Evolutionary conservation across 192 early-diverging fungal genomes (phyloP).

Genomic region (Linnemannia elongata): DNA sequence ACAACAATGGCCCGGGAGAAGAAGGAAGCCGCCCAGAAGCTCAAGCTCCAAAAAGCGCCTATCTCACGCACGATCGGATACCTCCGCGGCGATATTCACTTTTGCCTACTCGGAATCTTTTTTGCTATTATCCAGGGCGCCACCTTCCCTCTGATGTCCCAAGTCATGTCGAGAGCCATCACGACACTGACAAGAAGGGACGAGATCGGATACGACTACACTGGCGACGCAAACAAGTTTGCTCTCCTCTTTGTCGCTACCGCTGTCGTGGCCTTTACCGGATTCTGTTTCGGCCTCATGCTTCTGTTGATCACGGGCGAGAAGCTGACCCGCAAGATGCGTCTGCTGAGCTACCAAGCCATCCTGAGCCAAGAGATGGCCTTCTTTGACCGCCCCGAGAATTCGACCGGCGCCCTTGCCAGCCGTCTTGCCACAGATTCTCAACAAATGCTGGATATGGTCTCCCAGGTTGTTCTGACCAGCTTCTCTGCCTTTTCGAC

Average conservation of each 20-base stretch:
- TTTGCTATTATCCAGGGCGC: slow-evolving; percentile 73
- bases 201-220: slow-evolving; percentile 38
- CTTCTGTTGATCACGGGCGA: slow-evolving; percentile 64
- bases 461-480: slow-evolving; percentile 46
- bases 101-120: slow-evolving; percentile 65
- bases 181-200: slow-evolving; percentile 39
- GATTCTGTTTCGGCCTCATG: slow-evolving; percentile 9
- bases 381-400: slow-evolving; percentile 78
- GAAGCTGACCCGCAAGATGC: slow-evolving; percentile 71
- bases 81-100: slow-evolving; percentile 10
- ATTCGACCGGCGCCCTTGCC: slow-evolving; percentile 81
- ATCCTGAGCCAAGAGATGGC: slow-evolving; percentile 79
- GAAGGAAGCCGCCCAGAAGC: slow-evolving; percentile 42
- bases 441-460: slow-evolving; percentile 49
- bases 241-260: slow-evolving; percentile 65
- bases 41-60: slow-evolving; percentile 47
- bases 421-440: slow-evolving; percentile 81
- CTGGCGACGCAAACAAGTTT: slow-evolving; percentile 63
- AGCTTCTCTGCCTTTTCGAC: slow-evolving; percentile 15
- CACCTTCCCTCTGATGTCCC: slow-evolving; percentile 76
- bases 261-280: slow-evolving; percentile 46
- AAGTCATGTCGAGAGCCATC: slow-evolving; percentile 66
- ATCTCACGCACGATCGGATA: slow-evolving; percentile 36
- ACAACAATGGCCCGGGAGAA: slow-evolving; percentile 25
- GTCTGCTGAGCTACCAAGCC: slow-evolving; percentile 72